Base-by-base conservation (phyloP, 2,329 filamentous ascomycete species). In the Exophiala bonariae region DNA sequence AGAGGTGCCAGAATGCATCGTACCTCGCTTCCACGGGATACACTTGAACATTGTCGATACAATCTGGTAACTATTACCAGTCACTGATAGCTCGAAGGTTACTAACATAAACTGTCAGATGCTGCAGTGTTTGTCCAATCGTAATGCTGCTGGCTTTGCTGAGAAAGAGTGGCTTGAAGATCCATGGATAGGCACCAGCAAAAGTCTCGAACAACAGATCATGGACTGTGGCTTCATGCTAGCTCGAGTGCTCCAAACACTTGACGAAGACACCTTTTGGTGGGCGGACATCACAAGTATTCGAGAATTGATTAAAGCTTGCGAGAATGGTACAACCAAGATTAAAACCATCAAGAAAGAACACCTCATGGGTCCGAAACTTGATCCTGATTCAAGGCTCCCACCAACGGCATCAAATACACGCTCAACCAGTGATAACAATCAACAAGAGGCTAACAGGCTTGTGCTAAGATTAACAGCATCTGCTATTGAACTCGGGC, bases 1-100 rank as follows among this genome's bases (percentile, higher is more conserved):
- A 16, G 36, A 39, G 36, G 36, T 20, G 14, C 36, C 13, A 18
- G 7, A n/a, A 39, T 8, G 19, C 36, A 39, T 17, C 8, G 17
- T n/a, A 8, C 4, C 4, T 6, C 19, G 17, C 17, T 39, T 22
- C 9, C 36, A 7, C 36, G 36, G 7, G 14, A 16, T 7, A 8
- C 36, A 18, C 19, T 39, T 20, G 36, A 39, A 20, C 36, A 39
- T 22, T 39, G 36, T 22, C 36, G 36, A 22, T 39, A 39, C 19
- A 39, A 18, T 18, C 36, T 39, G 13, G 36, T 39, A 19, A 39
- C 8, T 39, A 8, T 36, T 16, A 36, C 33, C 16, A 36, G 33
- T 13, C 16, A 16, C 33, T 9, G 16, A n/a, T n/a, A n/a, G 16
- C 19, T 8, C 8, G 13, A 39, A 17, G 14, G 9, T 16, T 17